A percentile compares a stretch with the other conserved stretches of the same genome.
Evolutionary conservation across 164 flowering plant species (phyloP).

Genomic region (Vitis riparia): DNA sequence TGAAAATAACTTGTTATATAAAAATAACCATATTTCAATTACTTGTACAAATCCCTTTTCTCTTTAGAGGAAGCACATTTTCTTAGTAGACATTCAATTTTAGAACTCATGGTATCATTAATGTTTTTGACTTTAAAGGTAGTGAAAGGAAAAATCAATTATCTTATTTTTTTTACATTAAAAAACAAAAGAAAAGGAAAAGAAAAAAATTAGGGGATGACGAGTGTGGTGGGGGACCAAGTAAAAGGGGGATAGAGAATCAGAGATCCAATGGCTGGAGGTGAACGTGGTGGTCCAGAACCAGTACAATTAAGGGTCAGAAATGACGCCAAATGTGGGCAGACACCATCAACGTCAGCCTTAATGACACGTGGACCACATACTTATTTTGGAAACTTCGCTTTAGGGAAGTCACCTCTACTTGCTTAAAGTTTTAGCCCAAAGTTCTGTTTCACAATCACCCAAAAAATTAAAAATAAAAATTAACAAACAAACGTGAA

Average conservation of each 20-base stretch:
- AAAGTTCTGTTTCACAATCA: neutral
- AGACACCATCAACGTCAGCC: conserved; percentile 28
- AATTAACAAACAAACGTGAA: no score
- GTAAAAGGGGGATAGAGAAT: neutral
- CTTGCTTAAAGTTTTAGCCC: neutral
- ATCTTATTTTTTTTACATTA: no score
- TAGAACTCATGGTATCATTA: no score
- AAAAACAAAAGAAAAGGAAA: no score
- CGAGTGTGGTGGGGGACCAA: neutral
- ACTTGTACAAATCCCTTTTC: no score
- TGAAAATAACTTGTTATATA: no score
- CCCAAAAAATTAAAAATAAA: neutral
- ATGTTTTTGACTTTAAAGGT: no score
- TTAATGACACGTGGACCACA: conserved; percentile 30
- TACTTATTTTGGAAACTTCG: conserved; percentile 17
- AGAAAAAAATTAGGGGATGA: no score
- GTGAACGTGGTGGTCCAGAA: conserved; percentile 10
- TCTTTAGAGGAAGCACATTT: no score
- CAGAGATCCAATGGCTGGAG: neutral
- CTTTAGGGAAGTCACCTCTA: conserved; percentile 27
- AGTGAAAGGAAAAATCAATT: no score
- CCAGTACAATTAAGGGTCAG: conserved; percentile 19
- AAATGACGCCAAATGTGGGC: conserved; percentile 17
- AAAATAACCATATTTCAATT: no score
- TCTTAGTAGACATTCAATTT: no score